Base-by-base conservation (phyloP, 305 asterid genomes). In the Fraxinus baroniana region DNA sequence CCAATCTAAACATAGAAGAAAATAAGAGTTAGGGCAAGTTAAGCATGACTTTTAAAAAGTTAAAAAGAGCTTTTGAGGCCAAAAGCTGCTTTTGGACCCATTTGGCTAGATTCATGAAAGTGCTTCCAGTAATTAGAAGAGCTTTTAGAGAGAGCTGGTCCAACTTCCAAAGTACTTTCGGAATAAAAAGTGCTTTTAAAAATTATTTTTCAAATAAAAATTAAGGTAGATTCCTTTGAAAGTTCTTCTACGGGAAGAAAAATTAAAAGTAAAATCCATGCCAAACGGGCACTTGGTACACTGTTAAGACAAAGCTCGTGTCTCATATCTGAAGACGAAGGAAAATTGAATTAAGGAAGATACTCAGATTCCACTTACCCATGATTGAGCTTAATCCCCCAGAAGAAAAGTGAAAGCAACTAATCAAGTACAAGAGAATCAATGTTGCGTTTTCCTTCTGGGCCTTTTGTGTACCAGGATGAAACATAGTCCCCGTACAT, bases 391-490 rank as follows among this genome's bases (percentile, higher is more conserved):
- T 66, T 66, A 12, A 30, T 28, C 18, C 18, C 74, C 39, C 35
- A 75, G 36, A 18, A 20, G 76, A 74, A 68, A 80, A 49, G 74
- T 24, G 52, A 44, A 60, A 18, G 33, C 76, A 52, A 39, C 28
- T 24, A 49, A 49, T 71, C 24, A 55, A 91, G 81, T 72, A 90
- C 79, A 78, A 95, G 98, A 57, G 97, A 93, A 85, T 93, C 98
- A 66, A 95, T 81, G 79, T 92, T 94, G 74, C 94, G 90, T 85
- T 91, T 94, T 12, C 98, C 98, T 75, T 91, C 97, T 0, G 99
- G 99, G 32, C 99, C 97, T 81, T 93, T 90, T 12, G 93, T 90
- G 90, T 95, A 95, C 97, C 98, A 95, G 15, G 97, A 92, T 7
- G 92, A 89, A 2, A 91, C 95, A 83, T 93, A 90, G 85, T 95